Conservation (phyloP, 371 early-diverging fungal species). For the Phascolomyces articulosus region DNA sequence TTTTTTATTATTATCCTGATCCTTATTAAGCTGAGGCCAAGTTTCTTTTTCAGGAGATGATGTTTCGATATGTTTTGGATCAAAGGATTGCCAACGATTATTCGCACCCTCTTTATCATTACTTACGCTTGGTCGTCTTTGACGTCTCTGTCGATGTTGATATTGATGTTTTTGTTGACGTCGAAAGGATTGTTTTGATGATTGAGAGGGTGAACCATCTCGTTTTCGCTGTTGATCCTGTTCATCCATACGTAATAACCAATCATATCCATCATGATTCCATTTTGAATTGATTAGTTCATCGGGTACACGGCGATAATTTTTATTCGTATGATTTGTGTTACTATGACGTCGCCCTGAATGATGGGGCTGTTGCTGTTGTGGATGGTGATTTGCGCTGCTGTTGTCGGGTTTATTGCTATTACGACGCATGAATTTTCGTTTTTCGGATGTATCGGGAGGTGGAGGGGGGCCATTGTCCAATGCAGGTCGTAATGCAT, state of each 20-base stretch:
- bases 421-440: neutral
- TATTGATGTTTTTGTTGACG: neutral
- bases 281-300: constrained; percentile 33
- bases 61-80: neutral
- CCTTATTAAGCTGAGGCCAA: neutral
- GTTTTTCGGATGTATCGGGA: neutral
- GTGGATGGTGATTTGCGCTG: neutral
- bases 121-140: neutral
- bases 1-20: neutral
- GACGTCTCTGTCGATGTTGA: neutral
- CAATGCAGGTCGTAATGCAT: constrained; percentile 24
- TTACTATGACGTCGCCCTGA: neutral
- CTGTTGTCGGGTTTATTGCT: neutral
- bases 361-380: neutral
- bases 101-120: neutral
- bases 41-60: no score
- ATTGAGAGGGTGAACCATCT: neutral
- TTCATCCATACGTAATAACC: constrained; percentile 38
- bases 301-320: constrained; percentile 13
- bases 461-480: neutral
- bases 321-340: neutral
- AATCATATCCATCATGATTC: constrained; percentile 49
- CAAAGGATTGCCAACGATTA: neutral
- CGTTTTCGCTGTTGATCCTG: constrained; percentile 20
- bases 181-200: neutral